Evolutionary conservation across 164 flowering plant genomes (phyloP).

Genomic region (Dillenia turbinata): DNA sequence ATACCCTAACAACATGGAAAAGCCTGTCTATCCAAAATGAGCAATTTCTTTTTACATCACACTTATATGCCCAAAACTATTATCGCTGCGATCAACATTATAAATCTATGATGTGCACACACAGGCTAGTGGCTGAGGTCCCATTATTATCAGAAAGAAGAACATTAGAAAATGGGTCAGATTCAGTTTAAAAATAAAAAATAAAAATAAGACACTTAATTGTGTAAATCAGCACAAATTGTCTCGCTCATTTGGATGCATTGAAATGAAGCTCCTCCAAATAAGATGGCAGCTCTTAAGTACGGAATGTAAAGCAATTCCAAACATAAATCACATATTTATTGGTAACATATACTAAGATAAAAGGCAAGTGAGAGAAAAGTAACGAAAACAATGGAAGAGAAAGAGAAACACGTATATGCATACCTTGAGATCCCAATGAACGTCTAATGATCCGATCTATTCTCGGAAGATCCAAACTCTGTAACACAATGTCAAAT

Average conservation of each 20-base stretch:
- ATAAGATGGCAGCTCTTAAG: too few species aligned
- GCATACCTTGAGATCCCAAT: slow-evolving; percentile 67
- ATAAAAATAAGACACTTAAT: not conserved
- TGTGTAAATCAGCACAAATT: too few species aligned
- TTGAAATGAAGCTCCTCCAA: too few species aligned
- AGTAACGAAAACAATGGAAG: not conserved
- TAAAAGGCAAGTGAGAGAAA: not conserved
- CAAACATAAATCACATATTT: too few species aligned
- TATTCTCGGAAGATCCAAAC: slow-evolving; percentile 75
- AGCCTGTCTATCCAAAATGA: too few species aligned
- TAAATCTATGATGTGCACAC: not conserved
- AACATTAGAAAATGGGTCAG: not conserved
- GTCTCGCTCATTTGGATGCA: too few species aligned
- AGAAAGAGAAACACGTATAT: not conserved
- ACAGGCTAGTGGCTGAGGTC: too few species aligned
- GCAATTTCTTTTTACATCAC: too few species aligned
- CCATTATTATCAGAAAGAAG: not conserved
- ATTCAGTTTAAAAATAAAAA: not conserved
- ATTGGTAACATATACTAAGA: too few species aligned
- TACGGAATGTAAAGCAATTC: too few species aligned
- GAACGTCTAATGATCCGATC: slow-evolving; percentile 94
- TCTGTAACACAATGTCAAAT: slow-evolving; percentile 31
- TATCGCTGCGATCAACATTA: not conserved
- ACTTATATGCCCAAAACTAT: too few species aligned
- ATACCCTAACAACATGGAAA: too few species aligned